A percentile compares a stretch with the other conserved stretches of the same genome.
phyloP scores from a whole-genome alignment of 139 green algal species.

The Spirogloea muscicola region DNA sequence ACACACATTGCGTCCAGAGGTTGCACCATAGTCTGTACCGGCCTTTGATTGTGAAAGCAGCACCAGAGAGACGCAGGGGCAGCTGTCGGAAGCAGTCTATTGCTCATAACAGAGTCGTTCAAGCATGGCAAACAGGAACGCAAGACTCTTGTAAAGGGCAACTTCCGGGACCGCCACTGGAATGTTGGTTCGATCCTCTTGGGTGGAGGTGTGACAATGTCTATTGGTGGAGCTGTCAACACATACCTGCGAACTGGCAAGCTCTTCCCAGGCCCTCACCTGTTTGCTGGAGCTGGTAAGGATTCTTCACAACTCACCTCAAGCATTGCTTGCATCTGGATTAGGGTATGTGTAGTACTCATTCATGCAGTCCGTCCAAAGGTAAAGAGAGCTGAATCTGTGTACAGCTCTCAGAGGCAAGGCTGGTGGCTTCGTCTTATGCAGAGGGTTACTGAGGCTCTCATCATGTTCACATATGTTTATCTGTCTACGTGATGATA shows the following conservation, averaged over 20 bases:
- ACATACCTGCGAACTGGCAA: slow-evolving; percentile 90
- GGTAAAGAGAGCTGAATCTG: too few relatives aligned
- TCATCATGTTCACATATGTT: too few relatives aligned
- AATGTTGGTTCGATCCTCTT: slow-evolving; percentile 81
- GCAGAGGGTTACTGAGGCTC: too few relatives aligned
- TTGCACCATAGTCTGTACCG: not conserved
- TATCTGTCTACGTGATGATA: too few relatives aligned
- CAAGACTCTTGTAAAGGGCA: slow-evolving; percentile 77
- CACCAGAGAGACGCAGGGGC: too few relatives aligned
- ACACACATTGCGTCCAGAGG: not conserved
- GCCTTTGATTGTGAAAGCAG: too few relatives aligned
- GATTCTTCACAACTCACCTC: too few relatives aligned
- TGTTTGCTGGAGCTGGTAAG: slow-evolving; percentile 77
- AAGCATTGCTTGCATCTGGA: too few relatives aligned
- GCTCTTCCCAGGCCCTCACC: slow-evolving; percentile 96
- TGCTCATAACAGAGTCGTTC: slow-evolving; percentile 34
- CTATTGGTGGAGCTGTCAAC: slow-evolving; percentile 83
- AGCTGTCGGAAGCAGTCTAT: not conserved
- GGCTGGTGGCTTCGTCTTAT: too few relatives aligned
- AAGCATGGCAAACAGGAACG: slow-evolving; percentile 68
- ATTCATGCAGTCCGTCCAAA: too few relatives aligned
- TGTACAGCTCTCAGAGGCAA: too few relatives aligned
- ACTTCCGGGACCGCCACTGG: slow-evolving; percentile 81
- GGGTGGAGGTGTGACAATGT: slow-evolving; percentile 73
- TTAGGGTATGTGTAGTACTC: too few relatives aligned